Conservation (phyloP, 2,329 filamentous ascomycete species). For the Raffaelea arxii region DNA sequence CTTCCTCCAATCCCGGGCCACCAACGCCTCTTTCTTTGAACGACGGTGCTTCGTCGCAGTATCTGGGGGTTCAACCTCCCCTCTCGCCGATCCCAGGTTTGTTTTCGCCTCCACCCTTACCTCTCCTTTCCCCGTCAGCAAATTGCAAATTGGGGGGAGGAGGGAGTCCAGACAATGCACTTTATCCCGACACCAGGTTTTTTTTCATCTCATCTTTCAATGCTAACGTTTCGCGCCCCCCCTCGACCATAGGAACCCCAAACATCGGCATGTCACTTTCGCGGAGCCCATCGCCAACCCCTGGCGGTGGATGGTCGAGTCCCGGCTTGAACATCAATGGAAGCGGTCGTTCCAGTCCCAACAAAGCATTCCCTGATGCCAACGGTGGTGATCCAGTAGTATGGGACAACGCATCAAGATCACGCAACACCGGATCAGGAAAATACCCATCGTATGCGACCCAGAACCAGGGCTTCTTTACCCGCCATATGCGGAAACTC, state of each 20-base stretch:
- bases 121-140: neutral
- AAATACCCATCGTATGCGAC: conserved; percentile 73
- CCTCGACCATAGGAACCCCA: conserved; percentile 37
- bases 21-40: conserved; percentile 22
- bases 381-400: conserved; percentile 50
- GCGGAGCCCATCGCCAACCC: conserved; percentile 76
- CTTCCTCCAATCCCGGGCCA: conserved; percentile 12
- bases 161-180: neutral
- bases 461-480: conserved; percentile 79
- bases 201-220: neutral
- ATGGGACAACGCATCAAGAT: conserved; percentile 61
- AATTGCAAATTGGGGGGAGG: neutral
- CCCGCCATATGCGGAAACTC: conserved; percentile 70
- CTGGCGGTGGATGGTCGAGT: conserved; percentile 81
- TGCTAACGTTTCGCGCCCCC: neutral
- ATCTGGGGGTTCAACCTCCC: conserved; percentile 27
- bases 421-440: conserved; percentile 49
- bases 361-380: conserved; percentile 36
- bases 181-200: neutral
- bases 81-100: conserved; percentile 49
- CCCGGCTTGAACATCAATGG: conserved; percentile 62
- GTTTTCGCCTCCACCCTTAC: neutral
- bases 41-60: conserved; percentile 20
- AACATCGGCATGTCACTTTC: conserved; percentile 67
- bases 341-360: conserved; percentile 61